Evolutionary conservation across 1,284 basidiomycete species (phyloP).

Genomic region (Heterobasidion annosum): DNA sequence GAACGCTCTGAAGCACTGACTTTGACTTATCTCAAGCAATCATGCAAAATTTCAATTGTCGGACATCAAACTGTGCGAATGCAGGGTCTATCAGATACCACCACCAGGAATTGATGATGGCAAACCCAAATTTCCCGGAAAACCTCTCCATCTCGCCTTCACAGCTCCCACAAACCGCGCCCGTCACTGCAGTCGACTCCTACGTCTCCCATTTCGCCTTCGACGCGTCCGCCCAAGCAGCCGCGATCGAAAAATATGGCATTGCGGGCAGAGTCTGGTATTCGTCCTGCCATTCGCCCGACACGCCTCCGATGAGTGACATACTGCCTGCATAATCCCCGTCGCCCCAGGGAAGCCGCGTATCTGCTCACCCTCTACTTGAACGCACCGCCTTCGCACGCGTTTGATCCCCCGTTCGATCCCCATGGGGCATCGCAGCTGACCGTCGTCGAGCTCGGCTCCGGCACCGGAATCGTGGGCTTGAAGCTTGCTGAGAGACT

Average conservation of each 20-base stretch:
- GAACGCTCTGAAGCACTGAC: too few species aligned
- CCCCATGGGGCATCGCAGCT: background rate
- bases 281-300: constrained; percentile 8
- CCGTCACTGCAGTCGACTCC: background rate
- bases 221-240: constrained; percentile 37
- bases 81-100: too few species aligned
- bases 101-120: background rate
- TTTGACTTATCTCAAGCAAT: too few species aligned
- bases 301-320: background rate
- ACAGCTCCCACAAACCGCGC: background rate
- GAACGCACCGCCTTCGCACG: constrained; percentile 22
- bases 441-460: constrained; percentile 57
- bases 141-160: constrained; percentile 18
- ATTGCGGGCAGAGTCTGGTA: constrained; percentile 75
- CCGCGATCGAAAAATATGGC: constrained; percentile 59
- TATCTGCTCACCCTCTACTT: constrained; percentile 54
- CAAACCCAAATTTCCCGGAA: constrained; percentile 18
- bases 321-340: background rate
- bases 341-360: constrained; percentile 59
- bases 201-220: constrained; percentile 20
- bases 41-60: too few species aligned
- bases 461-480: constrained; percentile 61
- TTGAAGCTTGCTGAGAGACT: constrained; percentile 31
- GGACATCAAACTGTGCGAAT: too few species aligned
- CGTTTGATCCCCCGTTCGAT: constrained; percentile 47